These are phyloP conservation scores for Gentiana dahurica DNA, from an alignment of 257 asterid genomes.

Conservation along the genomic window DNA sequence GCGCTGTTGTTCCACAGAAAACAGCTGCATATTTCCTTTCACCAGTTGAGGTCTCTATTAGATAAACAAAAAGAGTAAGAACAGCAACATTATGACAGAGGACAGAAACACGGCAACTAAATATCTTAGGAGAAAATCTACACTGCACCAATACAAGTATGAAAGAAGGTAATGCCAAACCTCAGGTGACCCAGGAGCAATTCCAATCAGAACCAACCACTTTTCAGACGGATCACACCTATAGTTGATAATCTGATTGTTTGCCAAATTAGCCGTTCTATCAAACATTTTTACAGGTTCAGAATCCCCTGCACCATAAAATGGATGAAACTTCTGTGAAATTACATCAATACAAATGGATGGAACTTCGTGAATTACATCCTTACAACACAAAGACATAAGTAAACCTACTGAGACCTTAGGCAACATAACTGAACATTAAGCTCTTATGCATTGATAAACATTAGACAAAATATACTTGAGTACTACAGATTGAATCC, in stretches of 20 bases:
- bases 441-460: too few relatives aligned
- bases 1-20: conserved; percentile 87
- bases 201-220: conserved; percentile 97
- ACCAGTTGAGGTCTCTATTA: conserved; percentile 83
- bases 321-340: not conserved
- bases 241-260: conserved; percentile 90
- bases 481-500: too few relatives aligned
- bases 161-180: conserved; percentile 22
- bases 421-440: too few relatives aligned
- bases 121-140: too few relatives aligned
- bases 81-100: not conserved
- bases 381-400: too few relatives aligned
- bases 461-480: too few relatives aligned
- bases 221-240: conserved; percentile 96
- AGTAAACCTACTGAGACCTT: too few relatives aligned
- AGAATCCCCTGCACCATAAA: conserved; percentile 58
- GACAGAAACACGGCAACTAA: too few relatives aligned
- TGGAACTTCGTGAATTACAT: too few relatives aligned
- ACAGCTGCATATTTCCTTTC: conserved; percentile 92
- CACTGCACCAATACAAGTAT: too few relatives aligned
- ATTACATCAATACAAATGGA: too few relatives aligned
- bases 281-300: conserved; percentile 95
- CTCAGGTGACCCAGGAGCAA: conserved; percentile 97
- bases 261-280: conserved; percentile 85
- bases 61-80: conserved; percentile 5